These are phyloP conservation scores for Diaporthe longicolla DNA, from an alignment of 2,329 filamentous ascomycete species.

Conservation along the genomic window DNA sequence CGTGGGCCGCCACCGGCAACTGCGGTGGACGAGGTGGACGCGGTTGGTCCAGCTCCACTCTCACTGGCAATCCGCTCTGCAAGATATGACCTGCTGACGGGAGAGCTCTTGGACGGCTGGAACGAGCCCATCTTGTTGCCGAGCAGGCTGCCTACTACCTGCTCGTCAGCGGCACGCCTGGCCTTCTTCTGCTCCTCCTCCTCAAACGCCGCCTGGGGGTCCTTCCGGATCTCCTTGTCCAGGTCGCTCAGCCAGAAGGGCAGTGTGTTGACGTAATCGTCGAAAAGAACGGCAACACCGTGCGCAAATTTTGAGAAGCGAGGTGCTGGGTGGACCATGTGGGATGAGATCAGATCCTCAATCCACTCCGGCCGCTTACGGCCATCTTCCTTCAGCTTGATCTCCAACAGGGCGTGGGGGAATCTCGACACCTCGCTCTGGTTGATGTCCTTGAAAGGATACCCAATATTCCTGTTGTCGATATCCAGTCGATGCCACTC, in stretches of 20 bases:
- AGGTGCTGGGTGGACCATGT: conserved; percentile 90
- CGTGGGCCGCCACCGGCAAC: conserved; percentile 29
- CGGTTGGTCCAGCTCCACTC: conserved; percentile 43
- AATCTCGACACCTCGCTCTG: conserved; percentile 94
- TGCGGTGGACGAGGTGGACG: conserved; percentile 35
- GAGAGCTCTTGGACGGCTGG: conserved; percentile 75
- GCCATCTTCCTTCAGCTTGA: conserved; percentile 83
- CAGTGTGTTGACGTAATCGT: conserved; percentile 95
- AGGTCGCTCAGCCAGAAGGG: conserved; percentile 96
- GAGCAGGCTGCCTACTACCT: conserved; percentile 90
- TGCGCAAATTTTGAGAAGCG: conserved; percentile 98
- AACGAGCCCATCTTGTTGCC: conserved; percentile 70
- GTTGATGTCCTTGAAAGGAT: conserved; percentile 88
- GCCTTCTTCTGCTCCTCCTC: conserved; percentile 89
- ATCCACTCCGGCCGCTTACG: conserved; percentile 87
- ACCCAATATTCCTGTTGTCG: conserved; percentile 84
- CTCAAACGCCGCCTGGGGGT: conserved; percentile 91
- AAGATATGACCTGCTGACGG: conserved; percentile 76
- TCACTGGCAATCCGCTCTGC: conserved; percentile 62
- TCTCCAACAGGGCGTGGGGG: conserved; percentile 91
- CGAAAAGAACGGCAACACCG: conserved; percentile 90
- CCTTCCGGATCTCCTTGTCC: conserved; percentile 93
- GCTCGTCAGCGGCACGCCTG: conserved; percentile 86
- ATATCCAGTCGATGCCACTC: conserved; percentile 95
- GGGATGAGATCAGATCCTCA: conserved; percentile 90